phyloP scores from a whole-genome alignment of 2,329 filamentous ascomycete species.

The Ceratocystis papillata region DNA sequence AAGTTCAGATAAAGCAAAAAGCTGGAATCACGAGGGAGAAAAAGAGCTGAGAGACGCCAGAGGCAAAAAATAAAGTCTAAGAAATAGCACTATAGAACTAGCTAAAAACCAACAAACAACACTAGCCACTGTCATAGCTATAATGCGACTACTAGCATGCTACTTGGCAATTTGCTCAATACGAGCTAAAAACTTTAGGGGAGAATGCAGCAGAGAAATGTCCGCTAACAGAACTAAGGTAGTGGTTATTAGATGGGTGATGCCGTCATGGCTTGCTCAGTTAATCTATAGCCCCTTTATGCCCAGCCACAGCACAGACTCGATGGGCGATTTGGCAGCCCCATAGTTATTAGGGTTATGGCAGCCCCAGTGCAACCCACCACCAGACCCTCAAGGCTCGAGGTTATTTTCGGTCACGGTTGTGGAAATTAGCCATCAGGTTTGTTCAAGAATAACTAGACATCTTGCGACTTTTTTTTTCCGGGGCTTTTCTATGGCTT shows the following conservation, averaged over 20 bases:
- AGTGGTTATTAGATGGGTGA: not conserved
- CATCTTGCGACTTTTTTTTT: too few species aligned
- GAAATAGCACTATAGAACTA: not conserved
- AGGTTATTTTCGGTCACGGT: too few species aligned
- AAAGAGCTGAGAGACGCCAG: not conserved
- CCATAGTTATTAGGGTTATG: not conserved
- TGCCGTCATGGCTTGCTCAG: not conserved
- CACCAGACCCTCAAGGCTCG: too few species aligned
- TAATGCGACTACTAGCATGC: not conserved
- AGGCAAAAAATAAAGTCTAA: too few species aligned
- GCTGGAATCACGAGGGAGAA: not conserved
- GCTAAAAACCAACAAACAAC: not conserved
- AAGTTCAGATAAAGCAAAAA: not conserved
- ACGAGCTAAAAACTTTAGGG: not conserved
- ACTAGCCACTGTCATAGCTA: not conserved
- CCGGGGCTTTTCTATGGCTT: not conserved
- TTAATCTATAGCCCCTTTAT: constrained; percentile 4
- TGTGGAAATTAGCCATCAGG: too few species aligned
- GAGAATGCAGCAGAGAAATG: not conserved
- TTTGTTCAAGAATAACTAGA: too few species aligned
- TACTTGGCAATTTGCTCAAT: not conserved
- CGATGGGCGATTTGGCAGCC: not conserved
- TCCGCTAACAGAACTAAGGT: too few species aligned
- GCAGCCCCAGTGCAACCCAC: not conserved
- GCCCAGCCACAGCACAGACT: not conserved